phyloP scores from a whole-genome alignment of 1,284 basidiomycete species.

The Puccinia hordei region DNA sequence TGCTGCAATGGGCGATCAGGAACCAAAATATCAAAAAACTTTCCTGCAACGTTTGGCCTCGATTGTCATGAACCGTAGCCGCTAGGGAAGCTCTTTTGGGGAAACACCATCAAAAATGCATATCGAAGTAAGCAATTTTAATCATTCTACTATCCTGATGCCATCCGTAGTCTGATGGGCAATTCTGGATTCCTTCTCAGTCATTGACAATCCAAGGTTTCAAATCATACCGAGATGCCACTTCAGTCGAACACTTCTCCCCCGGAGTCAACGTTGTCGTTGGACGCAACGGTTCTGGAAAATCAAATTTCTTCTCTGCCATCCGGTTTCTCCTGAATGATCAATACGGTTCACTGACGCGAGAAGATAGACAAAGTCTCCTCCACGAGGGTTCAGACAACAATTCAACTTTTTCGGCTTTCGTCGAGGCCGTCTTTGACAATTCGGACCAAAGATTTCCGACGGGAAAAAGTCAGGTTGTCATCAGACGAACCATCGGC shows the following conservation, averaged over 20 bases:
- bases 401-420: conserved; percentile 59
- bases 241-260: conserved; percentile 65
- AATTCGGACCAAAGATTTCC: conserved; percentile 62
- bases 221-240: conserved; percentile 80
- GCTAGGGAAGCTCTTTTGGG: neutral
- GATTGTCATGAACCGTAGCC: neutral
- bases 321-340: conserved; percentile 59
- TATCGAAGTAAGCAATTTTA: conserved; percentile 21
- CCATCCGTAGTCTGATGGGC: neutral
- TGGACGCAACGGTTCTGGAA: conserved; percentile 60
- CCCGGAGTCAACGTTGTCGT: conserved; percentile 60
- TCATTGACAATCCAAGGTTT: conserved; percentile 93
- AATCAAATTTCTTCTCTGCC: conserved; percentile 60
- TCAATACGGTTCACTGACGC: conserved; percentile 59
- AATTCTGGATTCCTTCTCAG: conserved; percentile 59
- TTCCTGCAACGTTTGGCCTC: neutral
- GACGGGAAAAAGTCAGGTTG: conserved; percentile 79
- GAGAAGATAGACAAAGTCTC: conserved; percentile 59
- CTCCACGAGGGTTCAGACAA: conserved; percentile 58
- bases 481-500: conserved; percentile 88
- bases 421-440: conserved; percentile 60
- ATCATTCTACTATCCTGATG: neutral
- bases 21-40: neutral
- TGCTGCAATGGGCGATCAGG: too few relatives aligned
- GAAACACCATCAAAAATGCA: neutral